Base-by-base conservation (phyloP, 495 filamentous ascomycete species). In the Xylaria curta region DNA sequence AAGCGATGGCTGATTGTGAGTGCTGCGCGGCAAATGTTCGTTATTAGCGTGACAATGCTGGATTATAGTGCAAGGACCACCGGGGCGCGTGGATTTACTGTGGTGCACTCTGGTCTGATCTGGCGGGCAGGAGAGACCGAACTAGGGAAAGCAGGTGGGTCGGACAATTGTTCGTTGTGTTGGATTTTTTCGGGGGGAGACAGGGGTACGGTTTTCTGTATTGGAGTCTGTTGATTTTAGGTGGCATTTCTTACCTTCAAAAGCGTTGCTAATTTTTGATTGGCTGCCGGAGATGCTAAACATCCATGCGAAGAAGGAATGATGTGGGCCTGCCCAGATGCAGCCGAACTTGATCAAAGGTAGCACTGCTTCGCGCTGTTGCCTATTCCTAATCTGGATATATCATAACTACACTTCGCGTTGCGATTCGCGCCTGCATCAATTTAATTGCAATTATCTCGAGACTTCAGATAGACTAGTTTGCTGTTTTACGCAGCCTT, bases 1-100 rank as follows among this genome's bases (percentile, higher is more conserved):
- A 75, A 76, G 78, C 74, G 42, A 28, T 76, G 83, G 84, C 83
- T 86, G 84, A 85, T 85, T 85, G 78, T 76, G 78, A 61, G 66
- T 38, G 64, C 64, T 36, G 47, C 47, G 65, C 65, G 65, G 65
- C 49, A 67, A 67, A 40, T 63, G 42, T 46, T 46, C 15, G 26
- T 2, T 33, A 4, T 49, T 49, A 40, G 36, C 36, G 36, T 38
- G 36, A 38, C 36, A 38, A 38, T 38, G 3, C 38, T 42, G 38
- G 38, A 1, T 42, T 33, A 38, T 26, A 2, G 63, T 33, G 53
- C 51, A 69, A 31, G 56, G 56, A 54, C 24, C 40, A 68, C 36
- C 24, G 21, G 21, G 42, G 40, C 42, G 66, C 59, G 59, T 42
- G 59, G 26, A 42, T 62, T 62, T 24, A n/a, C 36, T 40, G 38